Base-by-base conservation (phyloP, 2,329 filamentous ascomycete species). In the Penicillium sp. region DNA sequence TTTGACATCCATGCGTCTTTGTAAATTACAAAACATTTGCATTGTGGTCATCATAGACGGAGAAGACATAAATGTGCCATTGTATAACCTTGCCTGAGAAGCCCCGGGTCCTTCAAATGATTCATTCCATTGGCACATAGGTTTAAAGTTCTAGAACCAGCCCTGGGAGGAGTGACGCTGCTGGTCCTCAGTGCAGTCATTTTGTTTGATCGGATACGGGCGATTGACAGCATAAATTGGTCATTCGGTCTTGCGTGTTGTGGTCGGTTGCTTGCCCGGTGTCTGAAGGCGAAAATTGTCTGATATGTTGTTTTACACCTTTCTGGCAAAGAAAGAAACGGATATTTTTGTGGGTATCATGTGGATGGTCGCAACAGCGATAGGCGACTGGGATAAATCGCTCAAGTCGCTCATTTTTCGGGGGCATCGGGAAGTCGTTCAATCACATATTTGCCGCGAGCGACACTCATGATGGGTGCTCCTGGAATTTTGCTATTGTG, bases 371-470 rank as follows among this genome's bases (percentile, higher is more conserved):
- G 42, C 42, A 48, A 29, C 40, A 21, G 44, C 29, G 41, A 49
- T 39, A 38, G 31, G 47, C 21, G 50, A 55, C 21, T 29, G 47
- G 29, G 27, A 40, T 31, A 35, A 4, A 34, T 52, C 37, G 41
- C 32, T 32, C n/a, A 42, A 44, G 31, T 35, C 21, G 34, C 51
- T 84, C 63, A 65, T 56, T 65, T 65, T 42, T 91, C 87, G 34
- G 90, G 89, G 37, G 90, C 90, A 73, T 91, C 89, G 6, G 92
- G 92, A 59, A 97, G 75, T 66, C 92, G 85, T 80, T 97, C 94
- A 68, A 99, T 94, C 46, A 93, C 87, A 75, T 97, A 97, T 75
- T 97, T 97, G 44, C 90, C 91, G 67, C 90, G 84, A 6, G 88
- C 89, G 29, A 94, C 90, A 67, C 86, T 91, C 80, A 96, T 80